These are phyloP conservation scores for Psilocybe tampanensis DNA, from an alignment of 768 basidiomycete genomes.

Conservation along the genomic window DNA sequence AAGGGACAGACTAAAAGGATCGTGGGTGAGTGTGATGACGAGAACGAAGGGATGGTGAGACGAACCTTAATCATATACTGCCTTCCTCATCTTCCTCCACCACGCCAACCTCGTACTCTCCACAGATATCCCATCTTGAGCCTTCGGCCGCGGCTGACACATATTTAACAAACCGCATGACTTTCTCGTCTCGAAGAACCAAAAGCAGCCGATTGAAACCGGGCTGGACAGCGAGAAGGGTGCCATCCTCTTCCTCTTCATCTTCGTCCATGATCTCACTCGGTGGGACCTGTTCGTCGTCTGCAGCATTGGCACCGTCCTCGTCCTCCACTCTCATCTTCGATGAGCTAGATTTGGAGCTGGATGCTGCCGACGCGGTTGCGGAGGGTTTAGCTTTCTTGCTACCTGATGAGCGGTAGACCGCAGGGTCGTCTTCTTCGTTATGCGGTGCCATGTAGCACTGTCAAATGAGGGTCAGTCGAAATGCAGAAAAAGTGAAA, in stretches of 20 bases:
- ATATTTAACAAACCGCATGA: conserved; percentile 96
- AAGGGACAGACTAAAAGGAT: neutral
- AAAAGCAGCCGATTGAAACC: conserved; percentile 89
- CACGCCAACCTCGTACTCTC: too few relatives aligned
- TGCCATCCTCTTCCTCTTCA: conserved; percentile 72
- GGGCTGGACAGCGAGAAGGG: conserved; percentile 84
- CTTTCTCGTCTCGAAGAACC: conserved; percentile 89
- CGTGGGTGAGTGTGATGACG: too few relatives aligned
- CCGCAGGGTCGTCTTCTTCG: conserved; percentile 93
- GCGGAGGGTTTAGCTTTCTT: conserved; percentile 34
- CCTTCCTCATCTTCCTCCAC: conserved; percentile 45
- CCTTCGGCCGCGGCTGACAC: conserved; percentile 85
- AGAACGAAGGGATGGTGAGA: neutral
- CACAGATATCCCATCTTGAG: too few relatives aligned
- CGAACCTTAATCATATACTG: neutral
- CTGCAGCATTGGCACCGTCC: conserved; percentile 19
- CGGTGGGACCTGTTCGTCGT: conserved; percentile 55
- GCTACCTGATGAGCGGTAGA: conserved; percentile 73
- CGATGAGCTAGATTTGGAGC: neutral
- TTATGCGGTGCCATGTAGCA: conserved; percentile 96
- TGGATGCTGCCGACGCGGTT: conserved; percentile 5
- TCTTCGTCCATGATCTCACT: conserved; percentile 29
- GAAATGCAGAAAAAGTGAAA: conserved; percentile 1
- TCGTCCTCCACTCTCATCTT: neutral
- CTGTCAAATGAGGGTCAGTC: conserved; percentile 36